A percentile compares a stretch with the other conserved stretches of the same genome.
Evolutionary conservation across 2,329 filamentous ascomycete species (phyloP).

Genomic region (Penicillium sp.): DNA sequence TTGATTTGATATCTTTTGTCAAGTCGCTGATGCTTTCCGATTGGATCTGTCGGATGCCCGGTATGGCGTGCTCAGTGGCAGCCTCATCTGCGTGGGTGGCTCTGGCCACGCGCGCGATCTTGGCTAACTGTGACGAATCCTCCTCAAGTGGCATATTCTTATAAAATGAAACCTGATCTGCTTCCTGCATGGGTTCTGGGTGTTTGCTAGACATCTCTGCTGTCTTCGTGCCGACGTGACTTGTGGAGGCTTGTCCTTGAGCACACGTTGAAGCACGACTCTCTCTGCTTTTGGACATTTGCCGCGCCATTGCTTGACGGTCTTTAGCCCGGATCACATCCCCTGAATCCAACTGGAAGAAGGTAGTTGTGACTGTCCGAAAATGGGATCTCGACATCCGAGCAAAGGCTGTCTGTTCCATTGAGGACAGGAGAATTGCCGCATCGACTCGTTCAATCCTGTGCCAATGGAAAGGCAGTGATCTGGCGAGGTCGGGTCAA

Average conservation of each 20-base stretch:
- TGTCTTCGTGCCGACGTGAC: background rate
- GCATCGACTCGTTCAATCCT: background rate
- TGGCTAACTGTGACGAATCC: slow-evolving; percentile 12
- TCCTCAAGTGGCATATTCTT: background rate
- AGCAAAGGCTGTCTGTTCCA: background rate
- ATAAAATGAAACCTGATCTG: background rate
- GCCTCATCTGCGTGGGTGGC: slow-evolving; percentile 2
- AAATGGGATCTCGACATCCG: slow-evolving; percentile 1
- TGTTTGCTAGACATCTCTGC: background rate
- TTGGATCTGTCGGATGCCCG: slow-evolving; percentile 2
- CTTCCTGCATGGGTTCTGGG: background rate
- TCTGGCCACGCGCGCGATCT: slow-evolving; percentile 9
- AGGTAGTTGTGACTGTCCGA: slow-evolving; percentile 10
- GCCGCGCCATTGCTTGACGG: background rate
- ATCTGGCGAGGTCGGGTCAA: background rate
- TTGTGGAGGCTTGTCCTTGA: background rate
- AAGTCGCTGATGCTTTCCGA: background rate
- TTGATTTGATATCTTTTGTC: background rate
- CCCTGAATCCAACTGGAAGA: slow-evolving; percentile 17
- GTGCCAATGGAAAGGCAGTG: background rate
- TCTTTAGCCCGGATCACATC: slow-evolving; percentile 18
- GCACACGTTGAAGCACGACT: background rate
- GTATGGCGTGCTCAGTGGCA: slow-evolving; percentile 23
- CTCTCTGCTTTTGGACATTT: background rate
- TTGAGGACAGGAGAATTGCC: background rate